Percentiles rank a stretch among this genome's conserved stretches.
phyloP scores from a whole-genome alignment of 1,284 basidiomycete species.

The Sporisorium graminicola region DNA sequence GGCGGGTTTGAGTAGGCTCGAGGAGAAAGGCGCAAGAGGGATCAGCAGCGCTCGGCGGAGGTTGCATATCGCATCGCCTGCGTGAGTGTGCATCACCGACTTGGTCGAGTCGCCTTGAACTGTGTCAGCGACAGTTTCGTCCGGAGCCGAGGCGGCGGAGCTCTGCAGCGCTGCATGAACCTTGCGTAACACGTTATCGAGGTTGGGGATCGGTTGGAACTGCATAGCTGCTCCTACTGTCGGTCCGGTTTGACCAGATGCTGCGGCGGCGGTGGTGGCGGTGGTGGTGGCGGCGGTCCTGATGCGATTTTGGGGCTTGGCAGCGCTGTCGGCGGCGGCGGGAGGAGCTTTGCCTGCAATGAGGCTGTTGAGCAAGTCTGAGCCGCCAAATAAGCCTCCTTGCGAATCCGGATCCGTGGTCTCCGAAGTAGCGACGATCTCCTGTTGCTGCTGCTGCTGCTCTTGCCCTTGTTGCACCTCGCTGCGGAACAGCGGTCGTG shows the following conservation, averaged over 20 bases:
- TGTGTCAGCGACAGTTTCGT: background rate
- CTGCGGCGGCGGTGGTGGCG: background rate
- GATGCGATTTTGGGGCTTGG: background rate
- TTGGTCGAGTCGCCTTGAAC: too few relatives aligned
- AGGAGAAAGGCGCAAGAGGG: background rate
- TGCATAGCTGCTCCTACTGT: constrained; percentile 10
- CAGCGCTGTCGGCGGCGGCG: background rate
- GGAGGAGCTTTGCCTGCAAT: constrained; percentile 6
- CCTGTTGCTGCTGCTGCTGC: background rate
- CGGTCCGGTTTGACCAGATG: background rate
- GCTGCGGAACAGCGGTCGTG: constrained; percentile 38
- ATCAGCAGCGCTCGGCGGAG: constrained; percentile 34
- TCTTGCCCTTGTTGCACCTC: constrained; percentile 4
- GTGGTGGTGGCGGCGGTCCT: too few relatives aligned
- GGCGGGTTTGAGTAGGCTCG: background rate
- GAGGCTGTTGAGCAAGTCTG: constrained; percentile 21
- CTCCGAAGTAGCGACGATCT: background rate
- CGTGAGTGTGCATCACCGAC: background rate
- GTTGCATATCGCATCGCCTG: constrained; percentile 16
- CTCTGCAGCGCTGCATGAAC: background rate
- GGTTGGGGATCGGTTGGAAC: constrained; percentile 36
- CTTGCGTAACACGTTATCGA: constrained; percentile 27
- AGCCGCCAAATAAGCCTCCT: constrained; percentile 15
- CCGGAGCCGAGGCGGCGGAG: background rate
- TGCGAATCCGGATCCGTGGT: background rate